Evolutionary conservation across 306 rosid genomes (phyloP).

Genomic region (Prunus davidiana): DNA sequence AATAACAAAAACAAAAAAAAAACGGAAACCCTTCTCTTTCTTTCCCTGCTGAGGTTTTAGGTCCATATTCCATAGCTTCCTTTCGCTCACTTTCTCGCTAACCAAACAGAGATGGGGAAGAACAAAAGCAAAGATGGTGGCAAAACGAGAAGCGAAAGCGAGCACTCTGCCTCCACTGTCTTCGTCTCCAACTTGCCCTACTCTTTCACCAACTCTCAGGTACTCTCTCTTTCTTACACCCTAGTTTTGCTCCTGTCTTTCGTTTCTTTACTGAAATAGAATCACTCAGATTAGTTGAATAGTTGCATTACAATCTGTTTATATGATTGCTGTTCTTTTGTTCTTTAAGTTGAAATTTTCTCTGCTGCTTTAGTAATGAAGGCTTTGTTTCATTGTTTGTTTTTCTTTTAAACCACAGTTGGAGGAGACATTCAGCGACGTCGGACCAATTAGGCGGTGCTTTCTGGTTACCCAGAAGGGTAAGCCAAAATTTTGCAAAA

Average conservation of each 20-base stretch:
- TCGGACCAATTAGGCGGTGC: constrained; percentile 86
- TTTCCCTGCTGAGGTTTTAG: constrained; percentile 3
- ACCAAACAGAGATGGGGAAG: constrained; percentile 54
- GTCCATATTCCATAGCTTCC: background rate
- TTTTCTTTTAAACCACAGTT: constrained; percentile 39
- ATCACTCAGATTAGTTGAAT: background rate
- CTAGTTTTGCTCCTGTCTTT: background rate
- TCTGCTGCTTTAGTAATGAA: background rate
- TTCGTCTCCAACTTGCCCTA: constrained; percentile 78
- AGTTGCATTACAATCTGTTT: background rate
- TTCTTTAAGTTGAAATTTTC: background rate
- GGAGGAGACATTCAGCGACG: constrained; percentile 79
- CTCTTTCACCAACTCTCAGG: constrained; percentile 76
- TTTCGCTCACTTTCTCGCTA: background rate
- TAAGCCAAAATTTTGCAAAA: constrained; percentile 15
- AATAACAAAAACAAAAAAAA: background rate
- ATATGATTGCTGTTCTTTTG: background rate
- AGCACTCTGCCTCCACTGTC: constrained; percentile 48
- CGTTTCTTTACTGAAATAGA: background rate
- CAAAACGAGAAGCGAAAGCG: constrained; percentile 29
- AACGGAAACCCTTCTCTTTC: background rate
- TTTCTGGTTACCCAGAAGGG: constrained; percentile 85
- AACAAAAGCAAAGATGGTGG: constrained; percentile 48
- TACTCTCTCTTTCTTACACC: constrained; percentile 11
- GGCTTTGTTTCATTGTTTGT: background rate